Percentiles rank a stretch among this genome's conserved stretches.
Evolutionary conservation across 495 filamentous ascomycete species (phyloP).

Genomic region (Neurospora tetraspora): DNA sequence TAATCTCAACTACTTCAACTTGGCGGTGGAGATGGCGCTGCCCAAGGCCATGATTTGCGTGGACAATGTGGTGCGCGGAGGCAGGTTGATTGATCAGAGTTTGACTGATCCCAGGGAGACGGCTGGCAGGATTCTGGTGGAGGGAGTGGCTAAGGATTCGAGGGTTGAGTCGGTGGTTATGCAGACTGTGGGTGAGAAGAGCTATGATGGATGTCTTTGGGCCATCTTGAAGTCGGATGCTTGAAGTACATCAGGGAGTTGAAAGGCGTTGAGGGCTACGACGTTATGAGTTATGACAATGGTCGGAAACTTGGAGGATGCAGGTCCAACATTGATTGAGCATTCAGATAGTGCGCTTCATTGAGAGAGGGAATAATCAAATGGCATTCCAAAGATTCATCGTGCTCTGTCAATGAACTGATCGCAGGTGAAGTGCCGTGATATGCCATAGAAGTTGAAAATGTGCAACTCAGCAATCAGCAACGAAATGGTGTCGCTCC

Average conservation of each 20-base stretch:
- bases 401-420: not conserved
- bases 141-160: slow-evolving; percentile 33
- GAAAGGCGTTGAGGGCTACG: not conserved
- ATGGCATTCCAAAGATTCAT: too few species aligned
- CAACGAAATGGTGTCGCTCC: not conserved
- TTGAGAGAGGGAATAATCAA: not conserved
- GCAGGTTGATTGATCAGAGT: slow-evolving; percentile 16
- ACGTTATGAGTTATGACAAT: not conserved
- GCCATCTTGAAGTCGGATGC: slow-evolving; percentile 28
- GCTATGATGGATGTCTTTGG: slow-evolving; percentile 38
- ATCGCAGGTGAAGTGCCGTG: not conserved
- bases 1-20: slow-evolving; percentile 38
- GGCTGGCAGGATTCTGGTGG: slow-evolving; percentile 27
- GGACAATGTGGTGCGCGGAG: slow-evolving; percentile 41
- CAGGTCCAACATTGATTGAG: not conserved
- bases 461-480: not conserved
- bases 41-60: slow-evolving; percentile 31
- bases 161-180: slow-evolving; percentile 38
- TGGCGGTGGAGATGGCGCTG: slow-evolving; percentile 31
- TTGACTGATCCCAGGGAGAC: not conserved
- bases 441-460: not conserved
- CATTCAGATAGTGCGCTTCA: not conserved
- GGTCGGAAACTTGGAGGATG: not conserved
- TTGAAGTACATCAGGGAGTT: not conserved
- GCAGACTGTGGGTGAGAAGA: slow-evolving; percentile 43